Evolutionary conservation across 345 rosid species (phyloP).

Genomic region (Stellera chamaejasme): DNA sequence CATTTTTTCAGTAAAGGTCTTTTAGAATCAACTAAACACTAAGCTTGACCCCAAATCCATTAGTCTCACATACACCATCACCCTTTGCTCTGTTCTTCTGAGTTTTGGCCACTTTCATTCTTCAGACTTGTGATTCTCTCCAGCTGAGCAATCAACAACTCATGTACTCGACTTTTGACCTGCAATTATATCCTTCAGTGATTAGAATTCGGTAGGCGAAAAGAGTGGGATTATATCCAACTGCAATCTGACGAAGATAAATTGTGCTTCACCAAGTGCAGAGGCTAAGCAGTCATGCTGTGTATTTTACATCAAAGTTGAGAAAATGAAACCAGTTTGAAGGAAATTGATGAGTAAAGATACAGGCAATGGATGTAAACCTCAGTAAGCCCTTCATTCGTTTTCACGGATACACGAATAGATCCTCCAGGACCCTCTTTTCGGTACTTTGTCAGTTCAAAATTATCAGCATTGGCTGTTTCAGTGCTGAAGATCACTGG

Average conservation of each 20-base stretch:
- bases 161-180: conserved; percentile 53
- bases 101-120: conserved; percentile 1
- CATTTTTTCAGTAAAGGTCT: no score
- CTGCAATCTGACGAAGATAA: conserved; percentile 5
- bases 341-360: not conserved
- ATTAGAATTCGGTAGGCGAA: conserved; percentile 4
- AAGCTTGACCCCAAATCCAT: no score
- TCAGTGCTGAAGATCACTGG: conserved; percentile 51
- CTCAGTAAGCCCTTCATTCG: conserved; percentile 58
- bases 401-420: conserved; percentile 60
- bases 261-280: not conserved
- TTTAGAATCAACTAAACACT: no score
- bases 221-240: not conserved
- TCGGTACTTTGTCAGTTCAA: conserved; percentile 47
- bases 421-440: conserved; percentile 68
- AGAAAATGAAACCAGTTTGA: not conserved
- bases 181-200: conserved; percentile 21
- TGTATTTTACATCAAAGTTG: not conserved
- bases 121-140: conserved; percentile 35
- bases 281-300: not conserved
- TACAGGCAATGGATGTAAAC: conserved; percentile 22
- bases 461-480: conserved; percentile 32
- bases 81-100: no score
- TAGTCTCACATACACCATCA: no score
- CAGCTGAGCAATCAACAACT: conserved; percentile 44